Conservation (phyloP, 768 basidiomycete species). For the Russula foetens region DNA sequence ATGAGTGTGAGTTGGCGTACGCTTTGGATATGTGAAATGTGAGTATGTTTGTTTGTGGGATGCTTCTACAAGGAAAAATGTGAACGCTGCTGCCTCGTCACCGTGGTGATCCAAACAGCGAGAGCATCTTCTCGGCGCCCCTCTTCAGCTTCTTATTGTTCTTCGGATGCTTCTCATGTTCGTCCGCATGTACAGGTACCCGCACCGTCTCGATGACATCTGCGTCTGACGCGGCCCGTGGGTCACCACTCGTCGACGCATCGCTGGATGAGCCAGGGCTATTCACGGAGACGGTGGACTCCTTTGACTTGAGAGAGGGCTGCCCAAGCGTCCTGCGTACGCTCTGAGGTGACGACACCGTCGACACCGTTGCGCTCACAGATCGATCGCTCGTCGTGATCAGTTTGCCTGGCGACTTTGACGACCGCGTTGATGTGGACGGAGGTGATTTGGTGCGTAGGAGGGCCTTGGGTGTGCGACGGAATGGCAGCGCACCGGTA, state of each 20-base stretch:
- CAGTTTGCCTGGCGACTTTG: constrained; percentile 30
- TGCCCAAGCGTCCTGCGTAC: constrained; percentile 38
- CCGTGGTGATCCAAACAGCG: constrained; percentile 68
- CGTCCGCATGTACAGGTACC: constrained; percentile 2
- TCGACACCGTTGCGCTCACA: constrained; percentile 37
- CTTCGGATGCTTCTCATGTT: constrained; percentile 41
- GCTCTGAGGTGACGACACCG: constrained; percentile 48
- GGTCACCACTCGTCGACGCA: constrained; percentile 51
- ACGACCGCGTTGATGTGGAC: constrained; percentile 33
- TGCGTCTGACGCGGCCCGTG: constrained; percentile 15
- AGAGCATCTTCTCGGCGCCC: constrained; percentile 78
- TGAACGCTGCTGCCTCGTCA: constrained; percentile 5
- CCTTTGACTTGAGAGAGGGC: constrained; percentile 74
- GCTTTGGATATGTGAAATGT: not conserved
- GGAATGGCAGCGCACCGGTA: constrained; percentile 58
- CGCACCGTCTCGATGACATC: constrained; percentile 16
- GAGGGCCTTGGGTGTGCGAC: constrained; percentile 66
- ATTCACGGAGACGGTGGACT: constrained; percentile 68
- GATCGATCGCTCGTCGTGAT: constrained; percentile 36
- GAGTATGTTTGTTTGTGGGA: not conserved
- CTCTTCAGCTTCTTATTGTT: constrained; percentile 80
- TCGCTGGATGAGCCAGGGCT: constrained; percentile 65
- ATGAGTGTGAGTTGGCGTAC: not conserved
- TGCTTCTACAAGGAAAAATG: not conserved
- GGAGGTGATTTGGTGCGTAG: constrained; percentile 64